Base-by-base conservation (phyloP, 331 rosid species). In the Pyracantha coccinea region DNA sequence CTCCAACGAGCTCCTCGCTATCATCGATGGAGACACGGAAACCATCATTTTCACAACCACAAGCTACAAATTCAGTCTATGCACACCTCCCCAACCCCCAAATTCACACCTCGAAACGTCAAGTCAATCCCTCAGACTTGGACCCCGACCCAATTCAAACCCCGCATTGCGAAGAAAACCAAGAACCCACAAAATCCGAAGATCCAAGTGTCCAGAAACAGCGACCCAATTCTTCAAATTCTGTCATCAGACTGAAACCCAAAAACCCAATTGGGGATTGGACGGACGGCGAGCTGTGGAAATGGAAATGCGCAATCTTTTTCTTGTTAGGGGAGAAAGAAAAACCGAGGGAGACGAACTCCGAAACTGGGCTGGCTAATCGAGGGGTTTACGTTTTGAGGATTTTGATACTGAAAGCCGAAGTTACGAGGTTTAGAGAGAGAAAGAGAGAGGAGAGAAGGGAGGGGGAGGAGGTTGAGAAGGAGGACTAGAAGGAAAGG, bases 1-100 rank as follows among this genome's bases (percentile, higher is more conserved):
- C 78, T 95, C 99, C 29, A 95, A 82, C 55, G 99, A 95, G 81
- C 99, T 95, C 81, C 94, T 89, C 69, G 86, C 83, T 64, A 87
- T 53, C 74, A 88, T 29, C 77, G 92, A 77, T 44, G 89, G 85
- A 50, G 98, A 79, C 71, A 88, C 68, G 25, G 97, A 82, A 47
- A 86, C 81, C 93, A 92, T 89, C 96, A 87, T 90, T 23, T 77
- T 73, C 4, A 13, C 6, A 16, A 59, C 33, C 25, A 74, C 74
- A 82, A 31, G 68, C 79, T 75, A 16, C 44, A 12, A 52, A 53
- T 29, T 53, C 62, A 69, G 5, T 35, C 53, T 35, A 23, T 13
- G 16, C 32, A 41, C 9, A 28, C 53, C 65, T 16, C 73, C 35
- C 75, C 38, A 41, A 41, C 53, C 85, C 55, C 71, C 27, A 41